A percentile compares a stretch with the other conserved stretches of the same genome.
phyloP scores from a whole-genome alignment of 2,329 filamentous ascomycete species.

The Aaosphaeria pasadenensis region DNA sequence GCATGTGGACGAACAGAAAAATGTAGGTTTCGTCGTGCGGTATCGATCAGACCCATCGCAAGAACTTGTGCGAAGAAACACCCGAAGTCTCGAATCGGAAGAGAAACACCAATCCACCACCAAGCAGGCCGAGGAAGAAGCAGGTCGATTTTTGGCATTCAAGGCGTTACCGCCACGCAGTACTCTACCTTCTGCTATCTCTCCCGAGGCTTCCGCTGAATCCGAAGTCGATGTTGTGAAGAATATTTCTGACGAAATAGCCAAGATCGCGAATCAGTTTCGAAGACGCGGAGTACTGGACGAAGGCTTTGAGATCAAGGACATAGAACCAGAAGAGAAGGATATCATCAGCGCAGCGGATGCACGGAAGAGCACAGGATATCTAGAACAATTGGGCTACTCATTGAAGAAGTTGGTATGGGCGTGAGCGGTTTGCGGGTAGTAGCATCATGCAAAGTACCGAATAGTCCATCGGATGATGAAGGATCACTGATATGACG shows the following conservation, averaged over 20 bases:
- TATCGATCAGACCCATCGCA: slow-evolving; percentile 70
- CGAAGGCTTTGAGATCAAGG: slow-evolving; percentile 17
- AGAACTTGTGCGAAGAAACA: slow-evolving; percentile 78
- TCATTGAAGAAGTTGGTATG: slow-evolving; percentile 93
- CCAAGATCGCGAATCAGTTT: slow-evolving; percentile 58
- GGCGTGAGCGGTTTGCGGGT: slow-evolving; percentile 44
- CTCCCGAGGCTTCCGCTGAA: slow-evolving; percentile 20
- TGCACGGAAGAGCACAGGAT: slow-evolving; percentile 80
- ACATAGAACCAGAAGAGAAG: slow-evolving; percentile 49
- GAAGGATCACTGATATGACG: too few species aligned
- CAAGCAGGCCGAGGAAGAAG: slow-evolving; percentile 17
- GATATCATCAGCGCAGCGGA: slow-evolving; percentile 83
- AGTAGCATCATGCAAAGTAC: too few species aligned
- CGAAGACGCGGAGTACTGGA: slow-evolving; percentile 39
- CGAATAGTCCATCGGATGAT: too few species aligned
- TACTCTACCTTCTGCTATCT: slow-evolving; percentile 24
- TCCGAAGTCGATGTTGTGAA: slow-evolving; percentile 56
- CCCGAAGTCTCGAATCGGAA: slow-evolving; percentile 66
- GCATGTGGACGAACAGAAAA: slow-evolving; percentile 74
- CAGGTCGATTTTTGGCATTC: slow-evolving; percentile 49
- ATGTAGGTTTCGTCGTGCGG: slow-evolving; percentile 78
- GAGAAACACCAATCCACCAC: slow-evolving; percentile 12
- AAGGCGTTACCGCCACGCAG: slow-evolving; percentile 53
- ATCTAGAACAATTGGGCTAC: slow-evolving; percentile 84
- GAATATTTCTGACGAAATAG: slow-evolving; percentile 73